phyloP scores from a whole-genome alignment of 2,329 filamentous ascomycete genomes.

The Nothophaeocryptopus gaeumannii region DNA sequence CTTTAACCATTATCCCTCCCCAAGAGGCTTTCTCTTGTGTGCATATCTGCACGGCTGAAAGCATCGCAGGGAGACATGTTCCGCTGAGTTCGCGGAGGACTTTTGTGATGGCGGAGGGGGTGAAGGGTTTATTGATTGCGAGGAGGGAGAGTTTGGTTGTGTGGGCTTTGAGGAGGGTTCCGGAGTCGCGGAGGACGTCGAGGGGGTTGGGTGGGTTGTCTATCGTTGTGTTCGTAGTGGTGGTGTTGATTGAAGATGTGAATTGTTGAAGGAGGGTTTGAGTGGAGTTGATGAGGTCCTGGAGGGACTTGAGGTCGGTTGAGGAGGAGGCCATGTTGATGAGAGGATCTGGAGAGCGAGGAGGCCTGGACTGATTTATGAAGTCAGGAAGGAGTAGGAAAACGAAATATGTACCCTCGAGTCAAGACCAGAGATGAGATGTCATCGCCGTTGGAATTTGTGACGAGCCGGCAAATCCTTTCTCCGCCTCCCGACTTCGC shows the following conservation, averaged over 20 bases:
- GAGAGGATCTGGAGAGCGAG: too few species aligned
- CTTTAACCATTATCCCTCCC: slow-evolving; percentile 61
- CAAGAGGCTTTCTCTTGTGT: slow-evolving; percentile 53
- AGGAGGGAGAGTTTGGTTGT: slow-evolving; percentile 84
- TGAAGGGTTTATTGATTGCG: slow-evolving; percentile 82
- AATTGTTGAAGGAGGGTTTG: slow-evolving; percentile 34
- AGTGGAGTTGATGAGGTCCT: slow-evolving; percentile 31
- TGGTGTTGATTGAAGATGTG: slow-evolving; percentile 28
- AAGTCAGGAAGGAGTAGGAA: too few species aligned
- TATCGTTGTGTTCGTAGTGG: slow-evolving; percentile 23
- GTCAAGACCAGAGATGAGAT: too few species aligned
- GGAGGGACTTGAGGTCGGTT: slow-evolving; percentile 28
- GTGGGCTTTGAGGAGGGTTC: slow-evolving; percentile 74
- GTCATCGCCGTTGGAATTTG: too few species aligned
- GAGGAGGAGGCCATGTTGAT: slow-evolving; percentile 27
- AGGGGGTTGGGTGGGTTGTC: slow-evolving; percentile 54
- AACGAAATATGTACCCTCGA: too few species aligned
- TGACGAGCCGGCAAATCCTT: too few species aligned
- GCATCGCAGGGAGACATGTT: slow-evolving; percentile 70
- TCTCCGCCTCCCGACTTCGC: too few species aligned
- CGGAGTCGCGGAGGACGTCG: slow-evolving; percentile 66
- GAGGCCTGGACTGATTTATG: too few species aligned
- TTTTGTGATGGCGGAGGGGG: slow-evolving; percentile 67
- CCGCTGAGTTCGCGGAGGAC: slow-evolving; percentile 71
- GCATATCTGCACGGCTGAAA: slow-evolving; percentile 67